phyloP scores from a whole-genome alignment of 768 basidiomycete genomes.

The Hysterangium stoloniferum region DNA sequence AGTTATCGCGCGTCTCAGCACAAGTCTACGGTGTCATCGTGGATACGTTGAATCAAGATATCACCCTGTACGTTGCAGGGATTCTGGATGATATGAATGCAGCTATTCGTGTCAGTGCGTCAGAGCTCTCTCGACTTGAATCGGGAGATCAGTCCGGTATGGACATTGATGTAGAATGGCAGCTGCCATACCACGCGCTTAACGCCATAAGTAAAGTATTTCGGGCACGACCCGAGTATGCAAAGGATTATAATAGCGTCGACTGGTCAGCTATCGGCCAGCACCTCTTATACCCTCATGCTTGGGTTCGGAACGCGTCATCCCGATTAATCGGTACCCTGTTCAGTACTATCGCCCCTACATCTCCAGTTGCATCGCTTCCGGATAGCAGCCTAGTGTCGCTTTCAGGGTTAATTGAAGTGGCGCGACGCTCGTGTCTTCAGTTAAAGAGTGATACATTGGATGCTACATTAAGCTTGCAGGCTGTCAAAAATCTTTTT shows the following conservation, averaged over 20 bases:
- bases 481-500: slow-evolving; percentile 89
- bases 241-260: slow-evolving; percentile 26
- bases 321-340: slow-evolving; percentile 68
- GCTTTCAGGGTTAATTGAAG: slow-evolving; percentile 47
- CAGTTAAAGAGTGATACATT: slow-evolving; percentile 79
- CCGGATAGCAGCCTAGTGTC: slow-evolving; percentile 42
- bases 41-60: slow-evolving; percentile 51
- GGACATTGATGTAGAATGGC: slow-evolving; percentile 65
- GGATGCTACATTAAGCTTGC: slow-evolving; percentile 63
- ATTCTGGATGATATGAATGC: slow-evolving; percentile 52
- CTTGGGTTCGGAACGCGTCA: slow-evolving; percentile 85
- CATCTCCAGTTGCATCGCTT: slow-evolving; percentile 27
- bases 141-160: slow-evolving; percentile 30
- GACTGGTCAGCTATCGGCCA: slow-evolving; percentile 55
- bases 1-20: slow-evolving; percentile 63
- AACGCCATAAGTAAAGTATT: slow-evolving; percentile 57
- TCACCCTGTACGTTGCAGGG: slow-evolving; percentile 34
- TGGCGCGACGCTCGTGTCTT: slow-evolving; percentile 63
- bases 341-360: slow-evolving; percentile 44
- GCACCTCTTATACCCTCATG: slow-evolving; percentile 82
- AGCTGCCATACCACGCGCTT: slow-evolving; percentile 74
- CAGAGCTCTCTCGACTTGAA: slow-evolving; percentile 33
- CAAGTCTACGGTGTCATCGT: slow-evolving; percentile 80
- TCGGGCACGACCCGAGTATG: slow-evolving; percentile 30
- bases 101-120: slow-evolving; percentile 38